These are phyloP conservation scores for Populus ilicifolia DNA, from an alignment of 345 rosid genomes.

Conservation along the genomic window DNA sequence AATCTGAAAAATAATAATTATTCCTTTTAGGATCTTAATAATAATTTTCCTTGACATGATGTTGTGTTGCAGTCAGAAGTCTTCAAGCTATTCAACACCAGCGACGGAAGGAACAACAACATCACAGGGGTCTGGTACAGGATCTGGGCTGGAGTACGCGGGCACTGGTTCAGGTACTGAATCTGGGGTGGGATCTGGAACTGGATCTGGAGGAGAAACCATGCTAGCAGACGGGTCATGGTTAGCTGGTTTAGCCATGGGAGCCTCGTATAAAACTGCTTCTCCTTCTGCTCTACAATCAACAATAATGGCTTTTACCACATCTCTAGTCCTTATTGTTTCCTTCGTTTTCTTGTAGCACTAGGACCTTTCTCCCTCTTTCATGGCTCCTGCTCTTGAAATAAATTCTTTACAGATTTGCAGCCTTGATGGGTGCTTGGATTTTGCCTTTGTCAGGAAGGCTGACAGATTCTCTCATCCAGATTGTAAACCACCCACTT, in stretches of 20 bases:
- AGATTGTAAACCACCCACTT: slow-evolving; percentile 22
- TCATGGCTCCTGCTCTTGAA: slow-evolving; percentile 2
- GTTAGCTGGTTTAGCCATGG: slow-evolving; percentile 93
- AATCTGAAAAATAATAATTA: not conserved
- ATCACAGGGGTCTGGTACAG: slow-evolving; percentile 27
- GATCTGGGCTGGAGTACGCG: slow-evolving; percentile 10
- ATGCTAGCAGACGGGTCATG: slow-evolving; percentile 74
- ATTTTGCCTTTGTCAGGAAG: slow-evolving; percentile 21
- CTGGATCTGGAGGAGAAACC: slow-evolving; percentile 37
- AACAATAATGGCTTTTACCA: slow-evolving; percentile 14
- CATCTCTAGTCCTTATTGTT: not conserved
- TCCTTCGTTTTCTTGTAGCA: slow-evolving; percentile 9
- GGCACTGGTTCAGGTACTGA: slow-evolving; percentile 7
- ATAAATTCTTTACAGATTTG: slow-evolving; percentile 30
- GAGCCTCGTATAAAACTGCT: slow-evolving; percentile 43
- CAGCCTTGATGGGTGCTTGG: slow-evolving; percentile 19
- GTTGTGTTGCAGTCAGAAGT: slow-evolving; percentile 60
- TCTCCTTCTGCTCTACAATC: slow-evolving; percentile 21
- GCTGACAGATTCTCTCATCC: slow-evolving; percentile 39
- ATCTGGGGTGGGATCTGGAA: slow-evolving; percentile 29
- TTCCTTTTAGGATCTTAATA: not conserved
- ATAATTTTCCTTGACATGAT: not conserved
- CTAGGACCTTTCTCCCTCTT: not conserved
- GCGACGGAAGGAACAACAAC: slow-evolving; percentile 29
- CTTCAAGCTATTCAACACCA: slow-evolving; percentile 63